These are phyloP conservation scores for Aureobasidium subglaciale DNA, from an alignment of 2,329 filamentous ascomycete genomes.

Conservation along the genomic window DNA sequence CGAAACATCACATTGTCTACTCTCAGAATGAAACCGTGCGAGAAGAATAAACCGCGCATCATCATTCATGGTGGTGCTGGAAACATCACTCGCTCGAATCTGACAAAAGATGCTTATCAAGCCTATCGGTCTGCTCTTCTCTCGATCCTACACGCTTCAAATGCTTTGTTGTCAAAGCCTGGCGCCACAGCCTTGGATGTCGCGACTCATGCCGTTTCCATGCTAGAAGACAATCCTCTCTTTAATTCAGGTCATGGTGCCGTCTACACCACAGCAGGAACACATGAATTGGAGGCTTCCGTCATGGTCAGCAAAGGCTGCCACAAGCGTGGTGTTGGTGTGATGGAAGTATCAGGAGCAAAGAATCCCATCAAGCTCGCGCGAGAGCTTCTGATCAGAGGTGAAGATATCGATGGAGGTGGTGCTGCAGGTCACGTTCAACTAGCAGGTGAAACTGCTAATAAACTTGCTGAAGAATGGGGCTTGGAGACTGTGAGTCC, in stretches of 20 bases:
- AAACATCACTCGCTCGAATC: slow-evolving; percentile 37
- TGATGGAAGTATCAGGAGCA: slow-evolving; percentile 66
- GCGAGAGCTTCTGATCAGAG: slow-evolving; percentile 60
- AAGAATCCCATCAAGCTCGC: slow-evolving; percentile 74
- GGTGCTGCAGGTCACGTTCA: slow-evolving; percentile 64
- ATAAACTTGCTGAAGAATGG: slow-evolving; percentile 60
- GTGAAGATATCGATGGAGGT: slow-evolving; percentile 53
- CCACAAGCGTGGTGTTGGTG: slow-evolving; percentile 70
- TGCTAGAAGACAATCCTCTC: slow-evolving; percentile 71
- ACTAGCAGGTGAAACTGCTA: slow-evolving; percentile 60
- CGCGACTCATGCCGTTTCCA: slow-evolving; percentile 65
- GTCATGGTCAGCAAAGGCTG: slow-evolving; percentile 73
- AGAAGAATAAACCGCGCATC: slow-evolving; percentile 32
- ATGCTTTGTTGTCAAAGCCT: slow-evolving; percentile 24
- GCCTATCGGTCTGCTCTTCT: slow-evolving; percentile 34
- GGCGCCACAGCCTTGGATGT: slow-evolving; percentile 59
- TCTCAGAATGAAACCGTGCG: not conserved
- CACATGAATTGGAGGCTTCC: slow-evolving; percentile 78
- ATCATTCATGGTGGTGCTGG: slow-evolving; percentile 44
- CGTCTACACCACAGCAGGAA: slow-evolving; percentile 76
- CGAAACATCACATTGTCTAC: no score
- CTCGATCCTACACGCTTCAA: slow-evolving; percentile 28
- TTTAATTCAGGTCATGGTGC: slow-evolving; percentile 82
- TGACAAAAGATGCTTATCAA: slow-evolving; percentile 31
- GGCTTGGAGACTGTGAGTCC: slow-evolving; percentile 63